A percentile compares a stretch with the other conserved stretches of the same genome.
These are phyloP conservation scores for Talaromyces sp. DNA, from an alignment of 2,329 filamentous ascomycete genomes.

Conservation along the genomic window DNA sequence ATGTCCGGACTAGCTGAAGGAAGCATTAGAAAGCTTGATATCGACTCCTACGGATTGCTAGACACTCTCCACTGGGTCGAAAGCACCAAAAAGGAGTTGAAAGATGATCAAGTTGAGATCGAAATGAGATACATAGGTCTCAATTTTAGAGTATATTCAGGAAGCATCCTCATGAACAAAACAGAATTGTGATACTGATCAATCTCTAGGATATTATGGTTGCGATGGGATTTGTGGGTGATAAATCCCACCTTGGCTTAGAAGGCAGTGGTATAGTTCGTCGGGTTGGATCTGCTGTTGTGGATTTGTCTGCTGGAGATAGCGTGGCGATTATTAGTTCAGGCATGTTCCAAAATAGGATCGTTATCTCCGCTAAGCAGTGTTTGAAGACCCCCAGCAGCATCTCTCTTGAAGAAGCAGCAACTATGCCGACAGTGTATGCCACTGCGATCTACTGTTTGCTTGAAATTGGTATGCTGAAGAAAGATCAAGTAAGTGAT, in stretches of 20 bases:
- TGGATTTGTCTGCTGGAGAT: conserved; percentile 32
- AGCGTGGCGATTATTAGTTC: conserved; percentile 24
- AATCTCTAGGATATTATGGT: conserved; percentile 24
- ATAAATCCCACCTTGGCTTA: conserved; percentile 27
- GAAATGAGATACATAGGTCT: conserved; percentile 17
- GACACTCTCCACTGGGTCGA: conserved; percentile 9
- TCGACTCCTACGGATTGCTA: conserved; percentile 3
- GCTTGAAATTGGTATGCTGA: background rate
- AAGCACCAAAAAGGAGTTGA: background rate
- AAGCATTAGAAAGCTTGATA: background rate
- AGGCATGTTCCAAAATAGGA: background rate
- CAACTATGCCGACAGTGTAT: background rate
- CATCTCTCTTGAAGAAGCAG: background rate
- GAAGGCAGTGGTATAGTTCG: conserved; percentile 38
- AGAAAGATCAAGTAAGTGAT: background rate
- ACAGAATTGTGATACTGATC: background rate
- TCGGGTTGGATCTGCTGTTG: conserved; percentile 29
- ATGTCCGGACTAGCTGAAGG: background rate
- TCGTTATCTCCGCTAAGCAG: background rate
- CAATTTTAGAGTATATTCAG: conserved; percentile 13
- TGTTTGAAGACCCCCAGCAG: background rate
- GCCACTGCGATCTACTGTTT: background rate
- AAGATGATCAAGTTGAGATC: conserved; percentile 11
- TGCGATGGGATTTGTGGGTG: conserved; percentile 35
- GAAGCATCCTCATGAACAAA: background rate